Percentiles rank a stretch among this genome's conserved stretches.
These are phyloP conservation scores for Zymoseptoria tritici DNA, from an alignment of 2,329 filamentous ascomycete species.

Conservation along the genomic window DNA sequence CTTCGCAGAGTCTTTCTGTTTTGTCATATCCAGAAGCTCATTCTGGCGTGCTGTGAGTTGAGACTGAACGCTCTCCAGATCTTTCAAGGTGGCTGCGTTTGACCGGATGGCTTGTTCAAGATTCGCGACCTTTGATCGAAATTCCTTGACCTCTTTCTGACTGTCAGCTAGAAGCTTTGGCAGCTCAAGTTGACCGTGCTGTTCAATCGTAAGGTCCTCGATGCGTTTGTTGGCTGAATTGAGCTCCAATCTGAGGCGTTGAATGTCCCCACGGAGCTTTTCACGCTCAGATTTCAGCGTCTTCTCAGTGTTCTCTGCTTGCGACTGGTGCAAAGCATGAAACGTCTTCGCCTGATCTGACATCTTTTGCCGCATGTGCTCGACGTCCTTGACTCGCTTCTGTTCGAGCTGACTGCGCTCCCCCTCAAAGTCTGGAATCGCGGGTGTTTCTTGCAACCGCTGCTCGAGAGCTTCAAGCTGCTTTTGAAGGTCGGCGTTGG, in stretches of 20 bases:
- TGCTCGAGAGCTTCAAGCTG: constrained; percentile 1
- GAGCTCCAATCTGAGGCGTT: constrained; percentile 1
- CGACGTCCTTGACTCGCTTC: background rate
- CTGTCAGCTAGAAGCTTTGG: background rate
- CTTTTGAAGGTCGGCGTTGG: constrained; percentile 2
- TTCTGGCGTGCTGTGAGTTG: background rate
- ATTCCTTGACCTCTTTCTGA: background rate
- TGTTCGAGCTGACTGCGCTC: constrained; percentile 3
- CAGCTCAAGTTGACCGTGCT: background rate
- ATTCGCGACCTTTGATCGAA: background rate
- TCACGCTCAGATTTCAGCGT: constrained; percentile 4
- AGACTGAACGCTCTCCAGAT: background rate
- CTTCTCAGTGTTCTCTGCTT: constrained; percentile 12
- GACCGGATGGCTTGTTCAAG: background rate
- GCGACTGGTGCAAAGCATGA: constrained; percentile 5
- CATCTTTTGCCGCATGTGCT: constrained; percentile 2
- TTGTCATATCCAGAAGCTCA: background rate
- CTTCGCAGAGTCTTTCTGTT: background rate
- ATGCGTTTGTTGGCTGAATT: background rate
- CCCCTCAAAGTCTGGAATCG: background rate
- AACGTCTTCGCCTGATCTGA: constrained; percentile 3
- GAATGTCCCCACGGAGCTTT: constrained; percentile 2
- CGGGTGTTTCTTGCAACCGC: background rate
- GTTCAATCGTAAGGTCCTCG: background rate
- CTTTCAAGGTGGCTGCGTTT: background rate